A percentile compares a stretch with the other conserved stretches of the same genome.
These are phyloP conservation scores for Clarireedia hainanense DNA, from an alignment of 2,329 filamentous ascomycete species.

Conservation along the genomic window DNA sequence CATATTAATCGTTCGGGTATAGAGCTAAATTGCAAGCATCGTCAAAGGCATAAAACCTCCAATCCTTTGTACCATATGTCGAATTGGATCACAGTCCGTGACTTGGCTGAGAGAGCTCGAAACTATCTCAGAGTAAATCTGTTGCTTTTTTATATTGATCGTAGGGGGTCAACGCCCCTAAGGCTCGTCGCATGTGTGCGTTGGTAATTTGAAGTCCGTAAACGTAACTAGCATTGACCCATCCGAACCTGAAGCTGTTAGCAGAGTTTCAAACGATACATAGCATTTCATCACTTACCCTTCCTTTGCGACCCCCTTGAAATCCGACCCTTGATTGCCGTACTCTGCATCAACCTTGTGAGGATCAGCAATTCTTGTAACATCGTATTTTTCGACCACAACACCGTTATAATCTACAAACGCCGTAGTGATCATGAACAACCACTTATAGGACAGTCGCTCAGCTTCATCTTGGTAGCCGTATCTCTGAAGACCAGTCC, in stretches of 20 bases:
- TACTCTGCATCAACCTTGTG: constrained; percentile 96
- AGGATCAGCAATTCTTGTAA: constrained; percentile 80
- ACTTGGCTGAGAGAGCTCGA: too few relatives aligned
- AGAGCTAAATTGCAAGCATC: not conserved
- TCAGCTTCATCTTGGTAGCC: constrained; percentile 87
- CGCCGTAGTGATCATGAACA: constrained; percentile 97
- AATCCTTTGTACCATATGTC: not conserved
- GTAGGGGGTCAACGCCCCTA: constrained; percentile 78
- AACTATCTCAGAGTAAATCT: not conserved
- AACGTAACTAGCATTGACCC: constrained; percentile 98
- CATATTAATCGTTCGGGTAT: not conserved
- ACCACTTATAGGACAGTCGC: constrained; percentile 87
- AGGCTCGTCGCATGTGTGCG: constrained; percentile 78
- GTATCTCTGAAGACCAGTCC: constrained; percentile 87
- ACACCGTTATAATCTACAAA: constrained; percentile 98
- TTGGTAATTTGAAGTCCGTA: constrained; percentile 85
- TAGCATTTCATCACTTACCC: constrained; percentile 55
- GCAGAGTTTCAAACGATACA: constrained; percentile 3
- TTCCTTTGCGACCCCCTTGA: constrained; percentile 92
- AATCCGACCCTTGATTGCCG: constrained; percentile 90
- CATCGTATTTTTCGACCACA: constrained; percentile 98
- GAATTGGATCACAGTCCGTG: too few relatives aligned
- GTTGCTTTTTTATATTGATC: constrained; percentile 19
- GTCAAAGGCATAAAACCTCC: not conserved
- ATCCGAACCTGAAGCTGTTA: constrained; percentile 67